Evolutionary conservation across 108 stramenopile species (phyloP).

Genomic region (Nitzschia putrida): DNA sequence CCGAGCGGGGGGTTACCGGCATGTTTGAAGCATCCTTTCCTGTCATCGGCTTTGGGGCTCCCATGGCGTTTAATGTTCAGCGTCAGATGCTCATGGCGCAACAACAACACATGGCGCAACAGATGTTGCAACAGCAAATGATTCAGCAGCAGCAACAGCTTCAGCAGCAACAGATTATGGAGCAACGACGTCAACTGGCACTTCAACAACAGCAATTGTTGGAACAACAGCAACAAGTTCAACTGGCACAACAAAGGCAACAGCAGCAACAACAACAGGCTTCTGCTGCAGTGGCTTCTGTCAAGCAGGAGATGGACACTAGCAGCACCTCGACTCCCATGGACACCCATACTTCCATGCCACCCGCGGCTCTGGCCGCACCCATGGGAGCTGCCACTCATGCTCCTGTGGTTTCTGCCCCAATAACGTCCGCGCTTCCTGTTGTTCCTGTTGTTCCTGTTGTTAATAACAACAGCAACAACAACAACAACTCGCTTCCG

Average conservation of each 20-base stretch:
- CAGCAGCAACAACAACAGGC: slow-evolving; percentile 1
- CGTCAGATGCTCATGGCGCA: slow-evolving; percentile 9
- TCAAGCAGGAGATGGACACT: neutral
- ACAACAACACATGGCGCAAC: neutral
- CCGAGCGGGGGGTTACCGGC: slow-evolving; percentile 32
- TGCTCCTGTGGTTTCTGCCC: no score
- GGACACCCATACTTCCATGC: no score
- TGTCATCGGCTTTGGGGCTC: neutral
- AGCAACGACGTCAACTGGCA: neutral
- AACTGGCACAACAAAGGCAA: neutral
- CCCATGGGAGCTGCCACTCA: no score
- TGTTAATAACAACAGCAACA: no score
- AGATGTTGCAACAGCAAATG: neutral
- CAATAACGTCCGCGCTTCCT: no score
- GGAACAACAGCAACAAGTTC: neutral
- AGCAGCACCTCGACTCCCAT: no score
- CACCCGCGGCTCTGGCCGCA: no score
- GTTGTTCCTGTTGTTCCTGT: no score
- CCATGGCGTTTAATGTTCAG: slow-evolving; percentile 1
- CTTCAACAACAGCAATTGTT: neutral
- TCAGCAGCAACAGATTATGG: neutral
- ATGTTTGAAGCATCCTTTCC: slow-evolving; percentile 11
- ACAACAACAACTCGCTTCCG: no score
- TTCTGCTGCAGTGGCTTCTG: neutral
- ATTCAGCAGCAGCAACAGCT: slow-evolving; percentile 1